Evolutionary conservation across 2,329 filamentous ascomycete species (phyloP), one percentile per base, ranked within the genome.

Genomic region (Cladophialophora immunda): DNA sequence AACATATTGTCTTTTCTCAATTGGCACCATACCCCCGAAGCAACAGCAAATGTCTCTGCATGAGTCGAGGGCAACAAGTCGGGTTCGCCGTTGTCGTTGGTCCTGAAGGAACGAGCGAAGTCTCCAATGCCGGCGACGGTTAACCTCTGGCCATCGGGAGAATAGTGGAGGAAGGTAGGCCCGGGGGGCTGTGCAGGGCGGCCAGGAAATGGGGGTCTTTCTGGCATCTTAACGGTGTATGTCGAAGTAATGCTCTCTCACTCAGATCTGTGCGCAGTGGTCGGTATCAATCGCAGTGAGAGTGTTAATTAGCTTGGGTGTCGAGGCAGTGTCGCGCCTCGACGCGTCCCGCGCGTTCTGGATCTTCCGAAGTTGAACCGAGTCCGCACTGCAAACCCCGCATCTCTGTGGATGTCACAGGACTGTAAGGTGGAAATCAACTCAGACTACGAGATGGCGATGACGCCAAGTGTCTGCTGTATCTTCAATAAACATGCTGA

Each of bases 121-220:
- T 96, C 96, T 81, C 98, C 97, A 66, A 92, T 91, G 70, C 95
- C 95, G 68, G 93, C 94, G 11, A 95, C 98, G 71, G 98, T 88
- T 65, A 99, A 85, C 74, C 91, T 92, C 72, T 86, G 87, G 69
- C 96, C 95, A 78, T 97, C 90, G 6, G 93, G 92, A 0, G 94
- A 97, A 80, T 98, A 98, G 70, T 91, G 87, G 72, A 96, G 89
- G 73, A 89, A 93, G 2, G 96, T 98, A 65, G 89, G 88, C 70
- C 96, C 96, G 62, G 92, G 90, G 2, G 93, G 94, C 80, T 99
- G 71, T 19, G 71, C 70, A 36, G 69, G 69, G 34, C 71, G 69
- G 11, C 64, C 66, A 15, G 68, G 69, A 53, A 68, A 70, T 8
- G 70, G 71, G 19, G 71, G 71, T 66, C 67, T 52, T 9, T 73